phyloP scores from a whole-genome alignment of 2,329 filamentous ascomycete species.

The Lecanosticta acicola region DNA sequence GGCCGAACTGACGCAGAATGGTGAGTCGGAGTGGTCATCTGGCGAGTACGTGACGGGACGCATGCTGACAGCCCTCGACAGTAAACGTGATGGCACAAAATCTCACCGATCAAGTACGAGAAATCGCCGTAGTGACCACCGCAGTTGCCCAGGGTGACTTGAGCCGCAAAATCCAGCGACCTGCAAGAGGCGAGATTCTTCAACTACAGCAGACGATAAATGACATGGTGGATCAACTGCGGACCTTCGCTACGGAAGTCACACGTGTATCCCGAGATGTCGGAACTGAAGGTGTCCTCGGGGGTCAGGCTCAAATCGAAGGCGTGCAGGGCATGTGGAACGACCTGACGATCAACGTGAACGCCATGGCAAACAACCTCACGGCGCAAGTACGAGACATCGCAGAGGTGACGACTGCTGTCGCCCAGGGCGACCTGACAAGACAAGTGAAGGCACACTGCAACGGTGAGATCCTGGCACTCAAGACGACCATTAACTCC shows the following conservation, averaged over 20 bases:
- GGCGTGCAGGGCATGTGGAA: constrained; percentile 64
- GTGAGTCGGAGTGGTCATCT: constrained; percentile 31
- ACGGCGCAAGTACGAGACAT: constrained; percentile 51
- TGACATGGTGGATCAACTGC: constrained; percentile 61
- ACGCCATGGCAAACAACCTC: constrained; percentile 50
- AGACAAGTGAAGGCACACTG: constrained; percentile 49
- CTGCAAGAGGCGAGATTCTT: constrained; percentile 88
- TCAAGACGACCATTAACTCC: constrained; percentile 49
- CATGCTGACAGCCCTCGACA: constrained; percentile 28
- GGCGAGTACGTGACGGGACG: not conserved
- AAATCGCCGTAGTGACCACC: constrained; percentile 94
- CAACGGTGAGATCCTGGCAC: constrained; percentile 48
- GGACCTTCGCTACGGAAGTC: constrained; percentile 60
- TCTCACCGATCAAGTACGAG: constrained; percentile 91
- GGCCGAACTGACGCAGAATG: constrained; percentile 77
- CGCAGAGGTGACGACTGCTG: constrained; percentile 48
- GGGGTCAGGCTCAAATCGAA: constrained; percentile 59
- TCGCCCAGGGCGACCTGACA: constrained; percentile 48
- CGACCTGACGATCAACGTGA: constrained; percentile 54
- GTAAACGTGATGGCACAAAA: constrained; percentile 99
- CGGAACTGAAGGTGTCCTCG: constrained; percentile 58
- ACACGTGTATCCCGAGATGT: constrained; percentile 60
- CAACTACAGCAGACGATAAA: constrained; percentile 87
- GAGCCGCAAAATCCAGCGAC: constrained; percentile 91
- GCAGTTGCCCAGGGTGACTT: constrained; percentile 91